These are phyloP conservation scores for Yamagishiella unicocca DNA, from an alignment of 139 green algal genomes.

Conservation along the genomic window DNA sequence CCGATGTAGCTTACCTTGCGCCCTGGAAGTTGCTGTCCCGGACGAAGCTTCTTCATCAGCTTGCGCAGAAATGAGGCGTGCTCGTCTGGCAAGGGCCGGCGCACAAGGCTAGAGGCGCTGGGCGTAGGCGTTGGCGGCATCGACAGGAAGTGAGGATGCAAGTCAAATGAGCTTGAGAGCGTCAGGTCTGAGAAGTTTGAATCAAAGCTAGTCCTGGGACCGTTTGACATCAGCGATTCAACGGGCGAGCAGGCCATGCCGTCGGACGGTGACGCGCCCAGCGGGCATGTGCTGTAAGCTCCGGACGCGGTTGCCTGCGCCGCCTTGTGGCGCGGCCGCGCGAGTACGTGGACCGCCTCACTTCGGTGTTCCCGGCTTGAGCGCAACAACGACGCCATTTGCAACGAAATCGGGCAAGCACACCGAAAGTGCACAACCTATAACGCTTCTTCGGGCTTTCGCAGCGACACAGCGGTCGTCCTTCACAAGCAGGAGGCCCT, in stretches of 20 bases:
- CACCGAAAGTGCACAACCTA: too few relatives aligned
- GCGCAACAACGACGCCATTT: constrained; percentile 23
- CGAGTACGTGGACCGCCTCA: not conserved
- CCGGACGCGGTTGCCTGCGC: not conserved
- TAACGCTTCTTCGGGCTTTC: too few relatives aligned
- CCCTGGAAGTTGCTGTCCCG: constrained; percentile 14
- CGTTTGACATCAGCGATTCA: not conserved
- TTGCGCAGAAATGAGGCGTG: constrained; percentile 4
- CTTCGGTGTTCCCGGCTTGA: not conserved
- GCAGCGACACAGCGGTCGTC: too few relatives aligned
- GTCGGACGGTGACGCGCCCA: not conserved
- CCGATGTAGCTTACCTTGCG: constrained; percentile 22
- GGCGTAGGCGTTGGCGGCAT: not conserved
- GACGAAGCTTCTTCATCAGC: not conserved
- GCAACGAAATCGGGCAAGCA: too few relatives aligned
- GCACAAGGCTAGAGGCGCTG: constrained; percentile 18
- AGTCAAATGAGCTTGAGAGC: not conserved
- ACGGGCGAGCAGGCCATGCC: not conserved
- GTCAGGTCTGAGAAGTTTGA: constrained; percentile 1
- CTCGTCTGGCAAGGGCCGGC: not conserved
- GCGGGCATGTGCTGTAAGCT: not conserved
- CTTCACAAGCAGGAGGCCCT: too few relatives aligned
- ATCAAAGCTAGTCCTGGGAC: not conserved
- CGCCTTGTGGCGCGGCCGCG: not conserved
- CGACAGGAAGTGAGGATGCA: not conserved